A percentile compares a stretch with the other conserved stretches of the same genome.
These are phyloP conservation scores for Cutaneotrichosporon cutaneum DNA, from an alignment of 1,284 basidiomycete species.

Conservation along the genomic window DNA sequence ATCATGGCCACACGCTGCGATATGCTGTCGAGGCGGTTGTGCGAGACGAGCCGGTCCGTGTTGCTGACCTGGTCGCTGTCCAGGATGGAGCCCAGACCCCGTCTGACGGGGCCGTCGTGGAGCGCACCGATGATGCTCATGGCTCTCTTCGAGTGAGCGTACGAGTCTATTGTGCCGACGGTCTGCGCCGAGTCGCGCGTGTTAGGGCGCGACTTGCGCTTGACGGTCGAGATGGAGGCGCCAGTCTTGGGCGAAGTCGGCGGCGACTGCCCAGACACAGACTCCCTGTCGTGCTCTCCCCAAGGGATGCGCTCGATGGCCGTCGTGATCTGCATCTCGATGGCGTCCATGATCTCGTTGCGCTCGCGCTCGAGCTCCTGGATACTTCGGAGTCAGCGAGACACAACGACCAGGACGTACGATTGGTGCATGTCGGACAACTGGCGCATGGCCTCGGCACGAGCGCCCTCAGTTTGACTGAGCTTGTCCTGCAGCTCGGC, in stretches of 20 bases:
- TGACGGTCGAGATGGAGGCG: not conserved
- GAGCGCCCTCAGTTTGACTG: slow-evolving; percentile 45
- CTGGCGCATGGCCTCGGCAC: slow-evolving; percentile 50
- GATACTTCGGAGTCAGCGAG: slow-evolving; percentile 31
- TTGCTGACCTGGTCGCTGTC: slow-evolving; percentile 23
- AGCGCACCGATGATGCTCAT: slow-evolving; percentile 31
- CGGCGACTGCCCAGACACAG: slow-evolving; percentile 7
- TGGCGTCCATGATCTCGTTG: slow-evolving; percentile 49
- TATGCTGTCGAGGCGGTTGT: slow-evolving; percentile 29
- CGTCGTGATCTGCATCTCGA: slow-evolving; percentile 48
- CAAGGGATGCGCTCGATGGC: slow-evolving; percentile 35
- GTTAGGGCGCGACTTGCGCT: slow-evolving; percentile 21
- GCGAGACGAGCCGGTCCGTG: slow-evolving; percentile 19
- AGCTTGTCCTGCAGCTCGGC: slow-evolving; percentile 43
- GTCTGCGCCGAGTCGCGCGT: slow-evolving; percentile 32
- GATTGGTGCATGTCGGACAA: slow-evolving; percentile 52
- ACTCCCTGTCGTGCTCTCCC: slow-evolving; percentile 3
- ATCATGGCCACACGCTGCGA: slow-evolving; percentile 34
- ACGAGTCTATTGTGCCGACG: slow-evolving; percentile 24
- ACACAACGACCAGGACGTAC: slow-evolving; percentile 20
- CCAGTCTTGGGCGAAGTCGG: slow-evolving; percentile 7
- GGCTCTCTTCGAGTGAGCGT: slow-evolving; percentile 9
- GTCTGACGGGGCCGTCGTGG: slow-evolving; percentile 20
- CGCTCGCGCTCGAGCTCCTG: slow-evolving; percentile 51
- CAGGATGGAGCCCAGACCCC: slow-evolving; percentile 23